These are phyloP conservation scores for Teratosphaeria destructans DNA, from an alignment of 2,329 filamentous ascomycete genomes.

Conservation along the genomic window DNA sequence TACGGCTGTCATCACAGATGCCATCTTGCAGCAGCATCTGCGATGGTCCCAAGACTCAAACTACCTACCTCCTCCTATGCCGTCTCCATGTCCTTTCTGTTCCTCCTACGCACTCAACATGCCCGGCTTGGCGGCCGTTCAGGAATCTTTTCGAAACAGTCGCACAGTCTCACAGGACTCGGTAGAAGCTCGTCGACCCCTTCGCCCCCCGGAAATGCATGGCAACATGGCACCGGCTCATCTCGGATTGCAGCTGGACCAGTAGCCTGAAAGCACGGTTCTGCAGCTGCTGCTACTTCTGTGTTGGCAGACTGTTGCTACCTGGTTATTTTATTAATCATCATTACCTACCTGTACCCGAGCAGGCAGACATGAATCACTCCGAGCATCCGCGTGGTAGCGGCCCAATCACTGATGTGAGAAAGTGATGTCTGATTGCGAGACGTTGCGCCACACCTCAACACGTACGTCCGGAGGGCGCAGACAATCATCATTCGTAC, in stretches of 20 bases:
- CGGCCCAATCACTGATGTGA: neutral
- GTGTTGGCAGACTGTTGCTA: neutral
- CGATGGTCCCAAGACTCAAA: neutral
- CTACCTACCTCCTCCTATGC: neutral
- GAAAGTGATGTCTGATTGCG: neutral
- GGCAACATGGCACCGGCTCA: neutral
- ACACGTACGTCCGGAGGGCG: neutral
- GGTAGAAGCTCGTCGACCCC: neutral
- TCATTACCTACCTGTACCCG: neutral
- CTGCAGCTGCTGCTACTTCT: neutral
- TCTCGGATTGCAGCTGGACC: neutral
- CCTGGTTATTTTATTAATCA: too few relatives aligned
- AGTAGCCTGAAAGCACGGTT: neutral
- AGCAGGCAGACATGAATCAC: neutral
- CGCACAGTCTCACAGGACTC: neutral
- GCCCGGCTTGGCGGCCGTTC: neutral
- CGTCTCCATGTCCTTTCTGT: neutral
- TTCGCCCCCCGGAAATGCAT: neutral
- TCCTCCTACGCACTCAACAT: neutral
- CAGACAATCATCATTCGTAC: neutral
- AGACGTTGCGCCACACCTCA: neutral
- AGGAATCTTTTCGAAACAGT: neutral
- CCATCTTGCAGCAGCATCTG: neutral
- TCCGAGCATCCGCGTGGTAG: neutral
- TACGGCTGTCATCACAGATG: neutral